These are phyloP conservation scores for Rhytidhysteron rufulum DNA, from an alignment of 2,329 filamentous ascomycete species.

Conservation along the genomic window DNA sequence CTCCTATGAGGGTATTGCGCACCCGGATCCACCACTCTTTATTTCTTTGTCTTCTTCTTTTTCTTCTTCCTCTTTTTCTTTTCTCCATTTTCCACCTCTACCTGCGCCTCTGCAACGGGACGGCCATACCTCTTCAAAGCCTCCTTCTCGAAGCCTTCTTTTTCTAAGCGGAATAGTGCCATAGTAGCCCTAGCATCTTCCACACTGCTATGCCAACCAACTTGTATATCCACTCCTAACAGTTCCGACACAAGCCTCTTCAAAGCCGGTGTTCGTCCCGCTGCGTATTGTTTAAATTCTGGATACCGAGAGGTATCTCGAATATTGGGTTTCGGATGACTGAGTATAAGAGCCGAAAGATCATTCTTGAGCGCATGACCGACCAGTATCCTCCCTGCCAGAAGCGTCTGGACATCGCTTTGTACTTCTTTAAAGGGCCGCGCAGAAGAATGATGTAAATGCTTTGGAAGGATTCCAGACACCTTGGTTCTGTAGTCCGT, in stretches of 20 bases:
- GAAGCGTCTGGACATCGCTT: slow-evolving; percentile 62
- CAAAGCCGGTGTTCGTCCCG: slow-evolving; percentile 66
- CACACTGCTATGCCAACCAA: slow-evolving; percentile 58
- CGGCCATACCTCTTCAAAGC: slow-evolving; percentile 60
- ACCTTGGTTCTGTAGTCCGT: slow-evolving; percentile 88
- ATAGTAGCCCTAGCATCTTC: slow-evolving; percentile 87
- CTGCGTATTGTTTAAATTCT: slow-evolving; percentile 67
- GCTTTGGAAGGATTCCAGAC: slow-evolving; percentile 72
- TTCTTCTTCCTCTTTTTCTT: slow-evolving; percentile 20
- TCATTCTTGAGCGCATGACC: slow-evolving; percentile 83
- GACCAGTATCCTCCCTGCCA: slow-evolving; percentile 70
- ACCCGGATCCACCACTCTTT: slow-evolving; percentile 35
- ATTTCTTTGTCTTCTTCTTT: slow-evolving; percentile 33
- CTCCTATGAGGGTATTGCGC: no score
- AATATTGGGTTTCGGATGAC: slow-evolving; percentile 72
- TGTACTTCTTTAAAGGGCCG: slow-evolving; percentile 72
- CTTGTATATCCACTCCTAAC: slow-evolving; percentile 57
- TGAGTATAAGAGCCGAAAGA: slow-evolving; percentile 68
- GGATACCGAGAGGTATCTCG: slow-evolving; percentile 79
- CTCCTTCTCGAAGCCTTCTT: slow-evolving; percentile 80
- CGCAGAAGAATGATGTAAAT: slow-evolving; percentile 51
- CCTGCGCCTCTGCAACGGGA: slow-evolving; percentile 17
- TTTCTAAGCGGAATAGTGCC: slow-evolving; percentile 79
- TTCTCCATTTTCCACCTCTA: slow-evolving; percentile 13
- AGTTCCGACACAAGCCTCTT: slow-evolving; percentile 56